Evolutionary conservation across 2,329 filamentous ascomycete species (phyloP).

Genomic region (Sodiomyces alkalinus): DNA sequence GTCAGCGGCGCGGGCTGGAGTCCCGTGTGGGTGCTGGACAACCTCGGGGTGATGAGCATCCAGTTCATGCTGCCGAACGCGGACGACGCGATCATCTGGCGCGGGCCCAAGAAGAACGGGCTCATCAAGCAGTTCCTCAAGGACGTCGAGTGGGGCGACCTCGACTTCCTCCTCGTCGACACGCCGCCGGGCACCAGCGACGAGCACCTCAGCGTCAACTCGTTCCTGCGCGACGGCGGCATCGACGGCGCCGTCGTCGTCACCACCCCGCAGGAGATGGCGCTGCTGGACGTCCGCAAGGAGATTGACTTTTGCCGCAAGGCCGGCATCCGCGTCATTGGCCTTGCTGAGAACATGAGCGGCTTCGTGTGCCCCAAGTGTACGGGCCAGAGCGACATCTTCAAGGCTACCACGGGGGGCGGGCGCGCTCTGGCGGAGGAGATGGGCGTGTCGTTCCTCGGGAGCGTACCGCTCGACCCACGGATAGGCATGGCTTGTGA

Average conservation of each 20-base stretch:
- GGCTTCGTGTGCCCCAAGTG: conserved; percentile 94
- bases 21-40: conserved; percentile 90
- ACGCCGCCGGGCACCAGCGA: conserved; percentile 92
- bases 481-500: conserved; percentile 94
- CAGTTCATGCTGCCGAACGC: conserved; percentile 89
- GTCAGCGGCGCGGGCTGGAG: conserved; percentile 81
- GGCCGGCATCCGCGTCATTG: conserved; percentile 75
- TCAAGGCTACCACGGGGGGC: conserved; percentile 81
- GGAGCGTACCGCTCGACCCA: conserved; percentile 80
- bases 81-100: conserved; percentile 97
- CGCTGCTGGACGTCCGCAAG: conserved; percentile 82
- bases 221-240: conserved; percentile 76
- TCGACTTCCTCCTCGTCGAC: conserved; percentile 88
- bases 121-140: conserved; percentile 96
- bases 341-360: conserved; percentile 95
- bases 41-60: conserved; percentile 89
- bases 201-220: conserved; percentile 89
- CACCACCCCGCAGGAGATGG: conserved; percentile 89
- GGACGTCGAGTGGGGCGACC: conserved; percentile 92
- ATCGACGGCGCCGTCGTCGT: conserved; percentile 90
- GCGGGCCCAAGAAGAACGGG: conserved; percentile 96
- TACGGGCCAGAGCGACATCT: conserved; percentile 69
- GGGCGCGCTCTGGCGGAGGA: conserved; percentile 68
- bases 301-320: conserved; percentile 97
- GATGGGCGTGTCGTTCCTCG: conserved; percentile 77